Percentiles rank a stretch among this genome's conserved stretches.
phyloP scores from a whole-genome alignment of 1,139 yeast genomes.

The Yamadazyma aaseri region DNA sequence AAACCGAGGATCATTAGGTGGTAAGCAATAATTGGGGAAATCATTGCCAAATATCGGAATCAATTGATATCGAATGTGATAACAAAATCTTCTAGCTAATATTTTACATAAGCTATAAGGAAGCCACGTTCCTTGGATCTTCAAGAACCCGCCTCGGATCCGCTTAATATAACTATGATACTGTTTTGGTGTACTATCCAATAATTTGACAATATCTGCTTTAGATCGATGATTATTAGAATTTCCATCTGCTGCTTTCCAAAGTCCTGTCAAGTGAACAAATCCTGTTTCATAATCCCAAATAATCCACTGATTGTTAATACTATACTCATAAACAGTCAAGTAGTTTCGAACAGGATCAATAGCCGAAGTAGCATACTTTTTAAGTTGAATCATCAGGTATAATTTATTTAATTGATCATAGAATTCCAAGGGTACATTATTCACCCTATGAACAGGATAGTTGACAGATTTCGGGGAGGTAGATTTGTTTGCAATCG shows the following conservation, averaged over 20 bases:
- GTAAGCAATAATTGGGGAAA: slow-evolving; percentile 70
- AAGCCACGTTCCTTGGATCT: slow-evolving; percentile 95
- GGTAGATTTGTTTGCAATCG: too few species aligned
- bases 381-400: slow-evolving; percentile 52
- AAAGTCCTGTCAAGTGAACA: slow-evolving; percentile 87
- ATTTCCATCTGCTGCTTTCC: slow-evolving; percentile 67
- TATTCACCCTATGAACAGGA: slow-evolving; percentile 13
- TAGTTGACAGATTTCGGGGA: slow-evolving; percentile 9
- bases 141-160: slow-evolving; percentile 87
- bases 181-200: slow-evolving; percentile 70
- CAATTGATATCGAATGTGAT: slow-evolving; percentile 69
- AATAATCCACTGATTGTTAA: slow-evolving; percentile 68
- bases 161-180: slow-evolving; percentile 65
- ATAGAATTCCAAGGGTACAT: slow-evolving; percentile 9
- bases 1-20: slow-evolving; percentile 64
- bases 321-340: slow-evolving; percentile 69
- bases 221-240: slow-evolving; percentile 49
- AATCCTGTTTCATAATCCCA: slow-evolving; percentile 91
- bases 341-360: slow-evolving; percentile 56
- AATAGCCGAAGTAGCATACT: slow-evolving; percentile 72
- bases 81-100: slow-evolving; percentile 76
- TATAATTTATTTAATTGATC: slow-evolving; percentile 14
- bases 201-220: slow-evolving; percentile 73
- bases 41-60: slow-evolving; percentile 77
- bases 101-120: slow-evolving; percentile 69